Evolutionary conservation across 1,139 yeast genomes (phyloP), one percentile per base, ranked within the genome.

Genomic region (Pichia sp.): DNA sequence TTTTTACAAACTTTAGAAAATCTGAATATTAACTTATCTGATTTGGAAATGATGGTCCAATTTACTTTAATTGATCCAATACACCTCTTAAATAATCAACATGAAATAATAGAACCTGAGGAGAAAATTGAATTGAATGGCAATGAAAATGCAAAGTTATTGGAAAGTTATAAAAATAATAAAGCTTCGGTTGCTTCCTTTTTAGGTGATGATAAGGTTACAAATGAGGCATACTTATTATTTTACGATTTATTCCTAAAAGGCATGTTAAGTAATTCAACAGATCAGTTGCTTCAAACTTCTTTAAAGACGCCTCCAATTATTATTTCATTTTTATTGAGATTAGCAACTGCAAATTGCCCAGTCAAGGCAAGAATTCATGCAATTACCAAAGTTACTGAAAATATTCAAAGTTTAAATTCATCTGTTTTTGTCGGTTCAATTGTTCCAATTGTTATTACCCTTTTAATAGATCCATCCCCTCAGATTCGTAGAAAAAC

Each of bases 1-100:
- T 74, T 84, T 46, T 40, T 67, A 12, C 56, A 65, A 12, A 63
- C 68, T 10, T 66, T 84, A 51, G 60, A 63, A 4, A 60, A 66
- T 1, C 51, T 67, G 26, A 63, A 66, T 26, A 53, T 78, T 37
- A 66, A 70, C 30, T 53, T 82, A 23, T 75, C 75, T 34, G 71
- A 76, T 12, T 71, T 87, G 53, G 96, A 87, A 64, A 74, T 86
- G 70, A 70, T 73, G 48, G 67, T 86, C 42, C 83, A 85, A 66
- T 70, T 82, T 2, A 79, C 87, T 2, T 66, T 64, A 12, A 48
- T 58, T 10, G 59, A 62, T 24, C 34, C 38, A 28, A 51, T 39
- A 0, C 32, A 37, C 16, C 53, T 60, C 30, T 55, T 57, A 6
- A 59, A 33, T 9, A 41, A 63, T 29, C 64, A 62, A 22, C 54